A percentile compares a stretch with the other conserved stretches of the same genome.
Conservation (phyloP, 129 eudicot species). For the Rutidosis leptorrhynchoides region DNA sequence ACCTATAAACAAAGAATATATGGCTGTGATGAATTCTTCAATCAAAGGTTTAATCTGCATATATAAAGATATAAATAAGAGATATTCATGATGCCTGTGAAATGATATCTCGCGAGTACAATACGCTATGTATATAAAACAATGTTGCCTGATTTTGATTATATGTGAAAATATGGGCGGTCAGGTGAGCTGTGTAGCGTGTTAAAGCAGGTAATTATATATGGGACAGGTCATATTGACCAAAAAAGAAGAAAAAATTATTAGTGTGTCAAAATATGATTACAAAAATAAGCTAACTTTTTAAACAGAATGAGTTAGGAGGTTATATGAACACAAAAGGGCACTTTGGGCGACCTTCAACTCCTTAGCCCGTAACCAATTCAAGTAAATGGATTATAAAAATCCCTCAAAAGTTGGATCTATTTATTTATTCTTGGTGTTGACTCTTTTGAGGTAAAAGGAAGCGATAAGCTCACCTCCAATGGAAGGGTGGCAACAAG, state of each 20-base stretch:
- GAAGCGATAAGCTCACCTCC: conserved; percentile 55
- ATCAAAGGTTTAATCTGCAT: conserved; percentile 70
- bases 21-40: conserved; percentile 76
- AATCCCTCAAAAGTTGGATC: background rate
- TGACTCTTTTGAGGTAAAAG: background rate
- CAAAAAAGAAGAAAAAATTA: background rate
- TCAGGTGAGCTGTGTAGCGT: background rate
- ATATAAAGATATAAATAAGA: conserved; percentile 13
- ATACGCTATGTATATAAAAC: conserved; percentile 6
- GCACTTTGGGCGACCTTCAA: background rate
- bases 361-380: background rate
- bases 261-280: background rate
- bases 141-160: background rate
- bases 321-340: background rate
- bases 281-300: background rate
- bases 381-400: background rate
- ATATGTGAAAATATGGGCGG: background rate
- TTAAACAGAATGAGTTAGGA: background rate
- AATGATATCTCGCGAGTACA: conserved; percentile 5
- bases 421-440: background rate
- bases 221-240: too few relatives aligned
- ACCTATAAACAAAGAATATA: conserved; percentile 71
- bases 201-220: background rate
- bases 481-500: conserved; percentile 96
- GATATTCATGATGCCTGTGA: conserved; percentile 17